Percentiles rank a stretch among this genome's conserved stretches.
Evolutionary conservation across 441 rosid species (phyloP).

Genomic region (Arabidopsis hybrid): DNA sequence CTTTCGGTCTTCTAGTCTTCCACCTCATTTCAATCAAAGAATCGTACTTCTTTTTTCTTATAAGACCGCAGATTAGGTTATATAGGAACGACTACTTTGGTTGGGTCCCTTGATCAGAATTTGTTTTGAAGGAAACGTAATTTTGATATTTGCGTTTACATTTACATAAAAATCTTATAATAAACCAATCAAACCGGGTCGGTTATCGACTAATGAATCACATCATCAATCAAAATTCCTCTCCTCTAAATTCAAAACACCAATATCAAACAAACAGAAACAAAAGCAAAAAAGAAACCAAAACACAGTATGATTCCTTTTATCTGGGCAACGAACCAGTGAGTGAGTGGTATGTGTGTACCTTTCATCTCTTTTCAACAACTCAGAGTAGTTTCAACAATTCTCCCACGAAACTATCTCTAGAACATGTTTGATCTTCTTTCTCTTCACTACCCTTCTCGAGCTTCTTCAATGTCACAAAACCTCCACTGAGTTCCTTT

Average conservation of each 20-base stretch:
- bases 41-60: not conserved
- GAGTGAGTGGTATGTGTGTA: constrained; percentile 1
- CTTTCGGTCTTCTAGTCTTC: not conserved
- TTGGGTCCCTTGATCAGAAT: not conserved
- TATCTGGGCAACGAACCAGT: not conserved
- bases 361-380: constrained; percentile 2
- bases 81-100: not conserved
- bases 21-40: constrained; percentile 4
- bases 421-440: constrained; percentile 47
- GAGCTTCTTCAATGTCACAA: constrained; percentile 68
- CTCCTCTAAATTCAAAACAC: not conserved
- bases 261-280: not conserved
- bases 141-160: not conserved
- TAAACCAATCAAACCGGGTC: not conserved
- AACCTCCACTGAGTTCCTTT: constrained; percentile 62
- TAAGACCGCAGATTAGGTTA: not conserved
- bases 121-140: not conserved
- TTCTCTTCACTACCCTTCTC: constrained; percentile 62
- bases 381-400: constrained; percentile 38
- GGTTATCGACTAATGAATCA: constrained; percentile 7
- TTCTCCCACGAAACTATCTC: constrained; percentile 57
- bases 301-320: constrained; percentile 6
- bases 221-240: not conserved
- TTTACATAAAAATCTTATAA: not conserved
- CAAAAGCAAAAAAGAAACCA: not conserved